Conservation (phyloP, 192 early-diverging fungal genomes). For the Rhizoclosmatium globosum region DNA sequence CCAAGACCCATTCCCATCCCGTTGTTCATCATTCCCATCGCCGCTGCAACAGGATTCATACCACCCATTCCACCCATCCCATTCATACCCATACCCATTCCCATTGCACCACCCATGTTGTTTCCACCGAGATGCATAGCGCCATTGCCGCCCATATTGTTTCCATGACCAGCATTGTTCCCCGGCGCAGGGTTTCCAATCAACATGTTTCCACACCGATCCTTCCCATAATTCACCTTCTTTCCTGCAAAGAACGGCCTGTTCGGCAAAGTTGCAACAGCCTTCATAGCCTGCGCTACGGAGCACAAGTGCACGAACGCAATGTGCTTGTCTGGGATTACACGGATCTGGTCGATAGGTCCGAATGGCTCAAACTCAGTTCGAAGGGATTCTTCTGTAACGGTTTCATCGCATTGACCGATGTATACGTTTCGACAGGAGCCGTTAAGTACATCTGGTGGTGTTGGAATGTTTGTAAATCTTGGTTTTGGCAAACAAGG, state of each 20-base stretch:
- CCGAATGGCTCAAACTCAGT: slow-evolving; percentile 77
- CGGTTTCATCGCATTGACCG: slow-evolving; percentile 72
- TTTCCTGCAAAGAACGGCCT: slow-evolving; percentile 64
- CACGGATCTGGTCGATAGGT: slow-evolving; percentile 73
- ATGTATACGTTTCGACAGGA: slow-evolving; percentile 87
- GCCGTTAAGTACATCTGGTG: slow-evolving; percentile 65
- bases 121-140: too few relatives aligned
- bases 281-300: slow-evolving; percentile 75
- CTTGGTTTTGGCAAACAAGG: neutral
- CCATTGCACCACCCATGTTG: neutral
- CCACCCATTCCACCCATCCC: slow-evolving; percentile 19
- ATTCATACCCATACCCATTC: neutral
- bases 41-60: neutral
- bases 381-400: slow-evolving; percentile 57
- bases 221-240: slow-evolving; percentile 83
- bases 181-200: slow-evolving; percentile 1
- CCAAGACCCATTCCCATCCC: slow-evolving; percentile 12
- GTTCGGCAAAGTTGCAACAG: slow-evolving; percentile 67
- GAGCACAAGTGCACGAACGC: slow-evolving; percentile 86
- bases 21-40: slow-evolving; percentile 7
- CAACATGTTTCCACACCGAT: slow-evolving; percentile 72
- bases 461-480: neutral
- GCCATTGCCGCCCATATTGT: too few relatives aligned
- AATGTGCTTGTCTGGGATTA: slow-evolving; percentile 77
- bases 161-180: too few relatives aligned